Evolutionary conservation across 2,329 filamentous ascomycete species (phyloP).

Genomic region (Geosmithia flava): DNA sequence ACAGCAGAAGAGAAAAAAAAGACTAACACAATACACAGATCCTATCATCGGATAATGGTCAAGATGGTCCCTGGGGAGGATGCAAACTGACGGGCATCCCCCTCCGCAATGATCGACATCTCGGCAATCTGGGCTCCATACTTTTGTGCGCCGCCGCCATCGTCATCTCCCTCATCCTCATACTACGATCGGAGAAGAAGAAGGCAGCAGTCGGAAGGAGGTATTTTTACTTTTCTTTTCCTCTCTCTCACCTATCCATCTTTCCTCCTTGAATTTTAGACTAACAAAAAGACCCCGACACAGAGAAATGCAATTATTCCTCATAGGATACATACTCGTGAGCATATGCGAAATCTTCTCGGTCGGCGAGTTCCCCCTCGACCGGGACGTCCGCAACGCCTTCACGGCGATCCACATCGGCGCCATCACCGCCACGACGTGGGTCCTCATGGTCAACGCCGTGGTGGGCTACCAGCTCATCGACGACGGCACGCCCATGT

Average conservation of each 20-base stretch:
- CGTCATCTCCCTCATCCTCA: conserved; percentile 47
- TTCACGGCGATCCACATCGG: conserved; percentile 89
- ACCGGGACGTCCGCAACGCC: conserved; percentile 58
- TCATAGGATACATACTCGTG: conserved; percentile 74
- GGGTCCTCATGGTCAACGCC: conserved; percentile 86
- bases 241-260: too few species aligned
- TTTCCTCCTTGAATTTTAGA: too few species aligned
- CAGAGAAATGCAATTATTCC: conserved; percentile 95
- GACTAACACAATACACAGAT: neutral
- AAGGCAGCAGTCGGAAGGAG: conserved; percentile 87
- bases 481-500: conserved; percentile 83
- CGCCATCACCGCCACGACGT: conserved; percentile 75
- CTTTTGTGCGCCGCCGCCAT: conserved; percentile 71
- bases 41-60: conserved; percentile 18
- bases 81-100: conserved; percentile 68
- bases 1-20: too few species aligned
- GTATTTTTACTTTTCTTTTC: conserved; percentile 34
- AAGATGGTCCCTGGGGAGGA: conserved; percentile 48
- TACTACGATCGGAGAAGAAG: conserved; percentile 78
- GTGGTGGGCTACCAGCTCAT: conserved; percentile 86
- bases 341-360: conserved; percentile 96
- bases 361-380: conserved; percentile 75
- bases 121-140: conserved; percentile 91
- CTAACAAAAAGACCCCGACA: neutral
- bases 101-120: conserved; percentile 48